phyloP scores from a whole-genome alignment of 2,329 filamentous ascomycete genomes.

The Hymenoscyphus salicellus region DNA sequence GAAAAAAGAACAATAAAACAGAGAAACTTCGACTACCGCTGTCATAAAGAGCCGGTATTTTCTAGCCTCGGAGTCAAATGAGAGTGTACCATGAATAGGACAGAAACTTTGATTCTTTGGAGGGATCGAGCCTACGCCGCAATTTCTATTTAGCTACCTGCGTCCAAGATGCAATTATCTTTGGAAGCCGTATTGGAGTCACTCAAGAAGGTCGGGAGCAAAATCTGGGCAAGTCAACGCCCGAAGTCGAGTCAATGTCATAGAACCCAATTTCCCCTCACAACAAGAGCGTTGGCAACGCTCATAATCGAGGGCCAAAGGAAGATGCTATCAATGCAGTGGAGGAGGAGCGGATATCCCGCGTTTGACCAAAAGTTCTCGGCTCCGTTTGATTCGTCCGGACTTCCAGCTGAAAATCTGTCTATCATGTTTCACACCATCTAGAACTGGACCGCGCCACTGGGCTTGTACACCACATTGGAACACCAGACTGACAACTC shows the following conservation, averaged over 20 bases:
- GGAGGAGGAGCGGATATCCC: not conserved
- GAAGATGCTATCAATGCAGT: not conserved
- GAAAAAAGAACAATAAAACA: no score
- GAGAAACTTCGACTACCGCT: no score
- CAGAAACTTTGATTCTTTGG: no score
- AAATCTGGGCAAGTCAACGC: not conserved
- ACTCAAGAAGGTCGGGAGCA: not conserved
- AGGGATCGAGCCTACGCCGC: not conserved
- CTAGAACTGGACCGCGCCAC: not conserved
- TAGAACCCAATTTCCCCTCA: not conserved
- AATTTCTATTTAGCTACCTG: not conserved
- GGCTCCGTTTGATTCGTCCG: not conserved
- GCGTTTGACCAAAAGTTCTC: not conserved
- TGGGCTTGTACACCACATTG: not conserved
- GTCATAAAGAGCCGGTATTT: no score
- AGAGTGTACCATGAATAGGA: no score
- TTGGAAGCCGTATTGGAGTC: not conserved
- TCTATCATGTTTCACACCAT: not conserved
- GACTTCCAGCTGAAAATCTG: slow-evolving; percentile 2
- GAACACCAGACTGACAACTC: not conserved
- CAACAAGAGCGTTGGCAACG: not conserved
- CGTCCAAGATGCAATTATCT: not conserved
- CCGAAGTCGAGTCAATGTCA: not conserved
- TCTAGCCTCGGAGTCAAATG: no score
- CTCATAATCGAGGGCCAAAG: not conserved